Base-by-base conservation (phyloP, 768 basidiomycete species). In the Podaxis sp. region DNA sequence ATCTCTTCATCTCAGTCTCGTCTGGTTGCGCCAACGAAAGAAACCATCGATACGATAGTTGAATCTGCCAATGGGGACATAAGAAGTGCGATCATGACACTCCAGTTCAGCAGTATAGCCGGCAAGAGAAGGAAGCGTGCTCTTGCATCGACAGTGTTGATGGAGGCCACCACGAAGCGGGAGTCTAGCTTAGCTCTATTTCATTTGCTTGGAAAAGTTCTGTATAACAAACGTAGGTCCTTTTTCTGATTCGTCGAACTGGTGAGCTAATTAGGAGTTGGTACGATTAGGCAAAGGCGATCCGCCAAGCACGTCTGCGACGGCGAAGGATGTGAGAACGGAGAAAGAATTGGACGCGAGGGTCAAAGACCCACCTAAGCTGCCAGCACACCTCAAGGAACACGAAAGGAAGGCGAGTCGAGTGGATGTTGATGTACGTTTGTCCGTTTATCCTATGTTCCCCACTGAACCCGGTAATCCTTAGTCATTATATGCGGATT, bases 41-140 rank as follows among this genome's bases (percentile, higher is more conserved):
- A 90, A 4, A 81, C 85, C 0, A 68, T 97, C 0, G 89, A 96
- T 57, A 74, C 87, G 19, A 82, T 98, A 63, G 84, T 95, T 4
- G 85, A 88, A 55, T 85, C 90, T 1, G 82, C 91, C 2, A 90
- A 91, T 68, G 97, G 97, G 0, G 97, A 99, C 70, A 91, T 99
- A 40, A 81, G 97, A 47, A 92, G 91, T 61, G 96, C 96, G 0
- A 84, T 98, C 64, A 98, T 96, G 87, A 88, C 90, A 0, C 80
- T 98, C 6, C 92, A 99, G 70, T 95, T 99, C 69, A 85, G 88
- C 1, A 96, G 82, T 71, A 73, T 84, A 17, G 74, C 78, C 19
- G 74, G 81, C 61, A 61, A 71, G 51, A 71, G 70, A n/a, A 77
- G 75, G 69, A 76, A 76, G 70, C 76, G 74, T 63, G 69, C 66